phyloP scores from a whole-genome alignment of 768 basidiomycete genomes.

The Russula compacta region DNA sequence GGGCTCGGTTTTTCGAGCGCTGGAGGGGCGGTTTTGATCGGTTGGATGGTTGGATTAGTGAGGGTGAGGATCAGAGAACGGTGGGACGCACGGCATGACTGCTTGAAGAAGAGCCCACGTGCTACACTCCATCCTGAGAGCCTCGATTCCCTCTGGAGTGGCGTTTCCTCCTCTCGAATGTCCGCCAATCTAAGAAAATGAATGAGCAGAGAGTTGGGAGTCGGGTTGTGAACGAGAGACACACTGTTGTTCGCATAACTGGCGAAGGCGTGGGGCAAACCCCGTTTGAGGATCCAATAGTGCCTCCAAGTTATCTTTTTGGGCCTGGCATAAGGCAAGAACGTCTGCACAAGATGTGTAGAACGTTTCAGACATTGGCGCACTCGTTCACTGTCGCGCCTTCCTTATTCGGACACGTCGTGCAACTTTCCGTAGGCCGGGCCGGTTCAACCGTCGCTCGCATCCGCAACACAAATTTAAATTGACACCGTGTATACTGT shows the following conservation, averaged over 20 bases:
- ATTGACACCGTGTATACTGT: not conserved
- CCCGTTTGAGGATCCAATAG: constrained; percentile 59
- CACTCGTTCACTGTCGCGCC: not conserved
- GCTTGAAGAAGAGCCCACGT: constrained; percentile 79
- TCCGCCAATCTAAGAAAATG: constrained; percentile 40
- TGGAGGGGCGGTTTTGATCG: constrained; percentile 20
- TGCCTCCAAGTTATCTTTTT: constrained; percentile 44
- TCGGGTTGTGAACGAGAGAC: constrained; percentile 21
- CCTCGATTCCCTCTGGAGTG: constrained; percentile 46
- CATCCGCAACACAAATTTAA: not conserved
- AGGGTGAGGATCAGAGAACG: not conserved
- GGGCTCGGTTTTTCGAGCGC: constrained; percentile 62
- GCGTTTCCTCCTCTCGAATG: constrained; percentile 36
- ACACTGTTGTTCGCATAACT: constrained; percentile 49
- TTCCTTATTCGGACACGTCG: not conserved
- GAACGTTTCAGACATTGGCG: constrained; percentile 41
- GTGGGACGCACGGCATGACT: constrained; percentile 56
- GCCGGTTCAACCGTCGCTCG: not conserved
- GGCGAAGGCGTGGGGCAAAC: constrained; percentile 55
- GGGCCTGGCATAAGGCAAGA: constrained; percentile 47
- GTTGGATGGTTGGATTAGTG: not conserved
- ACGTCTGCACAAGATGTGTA: constrained; percentile 64
- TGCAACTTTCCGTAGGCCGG: not conserved
- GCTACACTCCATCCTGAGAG: constrained; percentile 63
- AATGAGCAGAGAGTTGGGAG: not conserved